Base-by-base conservation (phyloP, 345 rosid genomes). In the Tarenaya hassleriana region DNA sequence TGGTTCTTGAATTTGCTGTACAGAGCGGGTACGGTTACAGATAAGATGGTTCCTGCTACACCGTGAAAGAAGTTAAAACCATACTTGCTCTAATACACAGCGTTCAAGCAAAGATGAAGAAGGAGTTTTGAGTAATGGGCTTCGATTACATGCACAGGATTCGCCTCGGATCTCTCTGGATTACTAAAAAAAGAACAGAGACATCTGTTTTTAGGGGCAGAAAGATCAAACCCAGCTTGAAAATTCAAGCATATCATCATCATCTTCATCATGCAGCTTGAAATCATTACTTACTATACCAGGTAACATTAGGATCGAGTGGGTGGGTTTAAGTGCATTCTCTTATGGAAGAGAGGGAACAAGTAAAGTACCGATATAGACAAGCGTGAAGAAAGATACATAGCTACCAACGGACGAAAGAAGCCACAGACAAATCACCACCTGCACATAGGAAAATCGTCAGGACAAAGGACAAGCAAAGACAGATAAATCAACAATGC, bases 371-470 rank as follows among this genome's bases (percentile, higher is more conserved):
- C 96, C 96, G 12, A 83, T 80, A 61, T 84, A 91, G 34, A 84
- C 94, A 58, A 91, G 76, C 16, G 95, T 82, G 85, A 79, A 78
- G 78, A 87, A 73, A 12, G 96, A 87, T 60, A 81, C 77, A 74
- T 74, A 84, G 77, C 88, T 74, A 51, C 95, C 95, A 38, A 79
- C 52, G 38, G 82, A 80, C 61, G 96, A 87, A 44, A 84, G 69
- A 58, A 87, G 92, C 98, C 96, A 91, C 29, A 91, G 75, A 71
- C 81, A 79, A 53, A 75, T 71, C 58, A 87, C 98, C 18, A 91
- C 95, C 96, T 87, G 87, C 62, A n/a, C 53, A 71, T 42, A 58
- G 35, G 47, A 37, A 65, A 55, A 20, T 11, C 8, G 15, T 29
- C 47, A 60, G 40, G 47, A 34, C 8, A 3, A 38, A 61, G n/a